Evolutionary conservation across 2,329 filamentous ascomycete species (phyloP), one percentile per base, ranked within the genome.

Genomic region (Aspergillus viridinutans): DNA sequence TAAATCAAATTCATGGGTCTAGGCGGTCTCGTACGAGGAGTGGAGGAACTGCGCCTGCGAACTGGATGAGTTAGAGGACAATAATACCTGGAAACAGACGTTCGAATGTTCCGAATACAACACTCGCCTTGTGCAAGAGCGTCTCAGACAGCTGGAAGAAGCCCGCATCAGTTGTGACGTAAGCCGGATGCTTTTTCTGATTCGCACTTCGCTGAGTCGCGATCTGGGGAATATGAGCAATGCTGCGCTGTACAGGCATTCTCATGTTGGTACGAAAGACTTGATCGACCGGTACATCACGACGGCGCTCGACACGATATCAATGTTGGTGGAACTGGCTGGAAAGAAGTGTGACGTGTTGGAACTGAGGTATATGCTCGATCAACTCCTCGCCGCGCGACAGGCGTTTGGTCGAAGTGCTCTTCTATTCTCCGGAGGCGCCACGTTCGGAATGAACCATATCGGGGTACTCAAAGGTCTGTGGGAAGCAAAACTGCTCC

Each of bases 381-480:
- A 92, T 54, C 84, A 86, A 56, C 80, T 94, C 61, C 74, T 92
- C 49, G 83, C 85, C 55, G 84, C 90, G 1, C 84, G 90, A 42
- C 89, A 92, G 68, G 89, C 89, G 38, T 95, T 92, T 68, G 91
- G 91, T n/a, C 83, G 91, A 60, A 94, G 88, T 61, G 92, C 90
- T 0, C 76, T 96, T 52, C 79, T 95, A 9, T 78, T 96, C 9
- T 95, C 91, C 4, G 92, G 92, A 7, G 92, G 92, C 2, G 91
- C 89, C 1, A 94, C 92, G 0, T 91, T 95, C 74, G 92, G 92
- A 43, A 95, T 96, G 90, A 90, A 90, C 58, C 92, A 96, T 70
- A 89, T 96, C 54, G 92, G 92, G 1, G 91, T 96, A 2, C 78
- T 95, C 54, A 95, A 95, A 72, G 83, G 88, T 3, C 80, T 96